Evolutionary conservation across 2,329 filamentous ascomycete species (phyloP).

Genomic region (Sporothrix variecibatus): DNA sequence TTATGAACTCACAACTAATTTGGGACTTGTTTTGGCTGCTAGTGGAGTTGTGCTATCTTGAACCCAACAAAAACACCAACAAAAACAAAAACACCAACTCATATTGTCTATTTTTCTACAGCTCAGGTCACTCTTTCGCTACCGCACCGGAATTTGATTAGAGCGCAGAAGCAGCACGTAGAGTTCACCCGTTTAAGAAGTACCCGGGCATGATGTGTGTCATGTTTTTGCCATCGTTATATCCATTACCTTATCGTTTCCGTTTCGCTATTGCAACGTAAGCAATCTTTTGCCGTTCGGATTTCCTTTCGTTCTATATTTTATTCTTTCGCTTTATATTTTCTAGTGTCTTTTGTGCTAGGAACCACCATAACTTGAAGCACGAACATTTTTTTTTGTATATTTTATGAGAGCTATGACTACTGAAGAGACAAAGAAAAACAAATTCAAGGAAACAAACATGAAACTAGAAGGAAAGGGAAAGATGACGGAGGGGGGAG

Average conservation of each 20-base stretch:
- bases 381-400: neutral
- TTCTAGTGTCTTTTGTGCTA: neutral
- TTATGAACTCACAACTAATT: neutral
- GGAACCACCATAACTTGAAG: neutral
- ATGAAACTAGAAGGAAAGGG: neutral
- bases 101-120: neutral
- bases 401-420: neutral
- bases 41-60: neutral
- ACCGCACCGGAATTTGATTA: neutral
- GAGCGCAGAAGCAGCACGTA: neutral
- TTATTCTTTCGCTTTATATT: neutral
- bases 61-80: neutral
- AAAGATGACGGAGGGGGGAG: neutral
- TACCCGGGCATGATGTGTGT: neutral
- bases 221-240: neutral
- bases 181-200: neutral
- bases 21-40: neutral
- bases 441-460: neutral
- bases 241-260: too few species aligned
- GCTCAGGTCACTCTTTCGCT: neutral
- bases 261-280: neutral
- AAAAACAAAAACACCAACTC: too few species aligned
- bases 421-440: neutral
- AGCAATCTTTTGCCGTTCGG: neutral
- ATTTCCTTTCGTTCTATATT: neutral